Conservation (phyloP, 768 basidiomycete species). For the Leccinum subgranulosum region DNA sequence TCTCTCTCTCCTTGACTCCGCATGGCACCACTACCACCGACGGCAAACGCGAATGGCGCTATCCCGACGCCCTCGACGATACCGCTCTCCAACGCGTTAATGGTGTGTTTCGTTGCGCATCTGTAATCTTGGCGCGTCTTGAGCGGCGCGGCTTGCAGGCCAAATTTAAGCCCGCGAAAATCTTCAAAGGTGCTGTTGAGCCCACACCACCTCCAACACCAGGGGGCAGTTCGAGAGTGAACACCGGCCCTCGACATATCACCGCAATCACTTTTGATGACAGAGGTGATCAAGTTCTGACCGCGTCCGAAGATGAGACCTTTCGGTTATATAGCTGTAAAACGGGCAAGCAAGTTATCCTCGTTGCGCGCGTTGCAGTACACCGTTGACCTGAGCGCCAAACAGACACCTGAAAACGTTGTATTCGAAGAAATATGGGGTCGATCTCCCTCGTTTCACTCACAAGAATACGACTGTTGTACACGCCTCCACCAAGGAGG, state of each 20-base stretch:
- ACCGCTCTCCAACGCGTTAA: constrained; percentile 44
- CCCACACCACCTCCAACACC: constrained; percentile 47
- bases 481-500: constrained; percentile 92
- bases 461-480: constrained; percentile 84
- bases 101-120: constrained; percentile 39
- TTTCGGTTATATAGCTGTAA: constrained; percentile 87
- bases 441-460: constrained; percentile 91
- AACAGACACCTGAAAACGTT: constrained; percentile 70
- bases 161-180: constrained; percentile 84
- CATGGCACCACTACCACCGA: constrained; percentile 41
- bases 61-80: constrained; percentile 34
- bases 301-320: constrained; percentile 88
- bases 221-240: constrained; percentile 34
- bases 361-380: constrained; percentile 14
- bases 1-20: constrained; percentile 17
- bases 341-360: constrained; percentile 84
- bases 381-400: constrained; percentile 27
- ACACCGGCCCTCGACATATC: constrained; percentile 63
- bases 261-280: constrained; percentile 92
- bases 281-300: constrained; percentile 80
- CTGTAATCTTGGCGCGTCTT: neutral
- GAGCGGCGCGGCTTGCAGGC: constrained; percentile 38
- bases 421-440: constrained; percentile 95
- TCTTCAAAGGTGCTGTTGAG: constrained; percentile 80
- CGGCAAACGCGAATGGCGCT: constrained; percentile 33